Base-by-base conservation (phyloP, 2,329 filamentous ascomycete species). In the Aspergillus carbonarius region DNA sequence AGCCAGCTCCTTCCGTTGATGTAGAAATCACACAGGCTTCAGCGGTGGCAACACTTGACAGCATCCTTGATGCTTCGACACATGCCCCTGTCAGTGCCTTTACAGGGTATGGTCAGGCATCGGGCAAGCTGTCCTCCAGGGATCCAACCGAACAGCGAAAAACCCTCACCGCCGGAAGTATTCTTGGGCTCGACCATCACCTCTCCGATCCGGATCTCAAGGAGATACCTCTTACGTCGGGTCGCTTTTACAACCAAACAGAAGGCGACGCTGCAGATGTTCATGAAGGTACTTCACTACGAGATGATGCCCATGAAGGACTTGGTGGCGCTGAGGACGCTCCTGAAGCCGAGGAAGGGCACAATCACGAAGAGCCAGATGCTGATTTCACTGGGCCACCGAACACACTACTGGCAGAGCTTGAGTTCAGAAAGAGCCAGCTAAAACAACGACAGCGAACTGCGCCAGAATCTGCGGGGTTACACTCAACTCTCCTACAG, bases 381-480 rank as follows among this genome's bases (percentile, higher is more conserved):
- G 64, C 66, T 15, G 71, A 72, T 1, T 88, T 85, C 62, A 82
- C 87, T 54, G 91, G 90, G 0, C 84, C 88, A 4, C 95, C 95
- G 0, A 96, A 92, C 1, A 99, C 95, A 0, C 82, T 99, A 0
- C 84, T 99, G 23, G 95, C 95, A 0, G 95, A 99, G 72, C 81
- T 99, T 7, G 92, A 97, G 72, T 79, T 96, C 63, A 89, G 95
- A 52, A 98, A 99, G 72, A 88, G 91, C 60, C 90, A 96, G 66
- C 88, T 96, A 68, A 93, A 91, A 74, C 82, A 88, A 61, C 87
- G 95, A 35, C 95, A 88, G 30, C 85, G 87, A 20, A 89, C 89
- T 13, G 82, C 88, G 20, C 81, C 84, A 32, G 85, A 81, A 65
- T 88, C 89, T 18, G 87, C 89, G 55, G 93, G 92, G n/a, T 88